A percentile compares a stretch with the other conserved stretches of the same genome.
Evolutionary conservation across 2,329 filamentous ascomycete species (phyloP).

Genomic region (Aspergillus flavus): DNA sequence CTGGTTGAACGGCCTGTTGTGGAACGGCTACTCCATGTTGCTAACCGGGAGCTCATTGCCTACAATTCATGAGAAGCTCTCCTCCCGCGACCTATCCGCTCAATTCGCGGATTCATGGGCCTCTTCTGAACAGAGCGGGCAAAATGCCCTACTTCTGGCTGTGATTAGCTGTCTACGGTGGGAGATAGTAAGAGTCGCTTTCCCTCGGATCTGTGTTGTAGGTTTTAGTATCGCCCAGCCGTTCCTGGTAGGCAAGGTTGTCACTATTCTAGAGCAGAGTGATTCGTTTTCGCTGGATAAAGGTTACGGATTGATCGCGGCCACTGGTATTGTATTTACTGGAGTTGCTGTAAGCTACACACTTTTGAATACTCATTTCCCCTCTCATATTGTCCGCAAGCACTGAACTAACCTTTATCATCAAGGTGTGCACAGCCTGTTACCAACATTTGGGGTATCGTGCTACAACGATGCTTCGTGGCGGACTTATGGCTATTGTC

Average conservation of each 20-base stretch:
- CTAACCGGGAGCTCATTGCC: slow-evolving; percentile 13
- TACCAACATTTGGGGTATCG: slow-evolving; percentile 19
- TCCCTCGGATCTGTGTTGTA: slow-evolving; percentile 20
- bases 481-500: slow-evolving; percentile 23
- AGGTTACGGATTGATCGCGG: slow-evolving; percentile 16
- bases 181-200: slow-evolving; percentile 16
- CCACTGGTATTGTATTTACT: slow-evolving; percentile 14
- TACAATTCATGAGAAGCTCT: slow-evolving; percentile 11
- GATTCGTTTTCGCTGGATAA: slow-evolving; percentile 8
- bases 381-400: neutral
- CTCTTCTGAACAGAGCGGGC: slow-evolving; percentile 2
- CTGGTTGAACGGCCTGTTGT: slow-evolving; percentile 42
- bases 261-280: slow-evolving; percentile 10
- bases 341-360: slow-evolving; percentile 15
- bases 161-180: slow-evolving; percentile 20
- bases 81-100: neutral
- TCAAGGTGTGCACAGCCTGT: slow-evolving; percentile 16
- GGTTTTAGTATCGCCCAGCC: slow-evolving; percentile 23
- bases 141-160: slow-evolving; percentile 16
- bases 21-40: slow-evolving; percentile 15
- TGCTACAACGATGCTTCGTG: slow-evolving; percentile 22
- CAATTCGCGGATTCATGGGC: slow-evolving; percentile 9
- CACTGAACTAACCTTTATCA: neutral
- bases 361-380: neutral
- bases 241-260: slow-evolving; percentile 18